Percentiles rank a stretch among this genome's conserved stretches.
Conservation (phyloP, 2,329 filamentous ascomycete genomes). For the Ambrosiella beaveri region DNA sequence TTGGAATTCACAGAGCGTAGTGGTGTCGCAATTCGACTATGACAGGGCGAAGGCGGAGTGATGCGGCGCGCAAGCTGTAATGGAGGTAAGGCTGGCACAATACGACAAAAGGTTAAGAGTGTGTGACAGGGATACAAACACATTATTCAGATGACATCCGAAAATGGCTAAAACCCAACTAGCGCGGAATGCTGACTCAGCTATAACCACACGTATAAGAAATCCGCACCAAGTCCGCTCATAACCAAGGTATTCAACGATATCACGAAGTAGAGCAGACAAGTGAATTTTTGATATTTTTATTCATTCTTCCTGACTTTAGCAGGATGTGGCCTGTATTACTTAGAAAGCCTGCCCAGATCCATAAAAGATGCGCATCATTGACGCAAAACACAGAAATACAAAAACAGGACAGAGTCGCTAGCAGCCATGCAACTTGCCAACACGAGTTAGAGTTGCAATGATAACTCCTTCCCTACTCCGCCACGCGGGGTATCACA, state of each 20-base stretch:
- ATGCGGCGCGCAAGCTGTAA: not conserved
- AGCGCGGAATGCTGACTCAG: no score
- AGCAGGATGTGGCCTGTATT: constrained; percentile 8
- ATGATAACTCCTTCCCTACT: not conserved
- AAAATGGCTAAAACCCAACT: no score
- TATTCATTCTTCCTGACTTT: constrained; percentile 11
- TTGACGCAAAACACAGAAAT: constrained; percentile 7
- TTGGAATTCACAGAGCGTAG: no score
- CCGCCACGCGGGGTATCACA: not conserved
- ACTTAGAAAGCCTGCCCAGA: constrained; percentile 2
- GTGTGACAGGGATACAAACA: not conserved
- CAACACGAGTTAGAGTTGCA: not conserved
- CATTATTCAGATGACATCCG: no score
- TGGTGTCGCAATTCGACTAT: not conserved
- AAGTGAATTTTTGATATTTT: not conserved
- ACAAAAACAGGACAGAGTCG: not conserved
- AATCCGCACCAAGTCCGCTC: no score
- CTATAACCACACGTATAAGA: no score
- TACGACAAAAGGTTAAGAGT: not conserved
- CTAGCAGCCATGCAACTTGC: not conserved
- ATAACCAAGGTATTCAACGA: no score
- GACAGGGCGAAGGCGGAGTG: not conserved
- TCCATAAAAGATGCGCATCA: constrained; percentile 10
- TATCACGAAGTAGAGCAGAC: not conserved
- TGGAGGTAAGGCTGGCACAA: not conserved